Conservation (phyloP, 768 basidiomycete species). For the Tremella mesenterica region DNA sequence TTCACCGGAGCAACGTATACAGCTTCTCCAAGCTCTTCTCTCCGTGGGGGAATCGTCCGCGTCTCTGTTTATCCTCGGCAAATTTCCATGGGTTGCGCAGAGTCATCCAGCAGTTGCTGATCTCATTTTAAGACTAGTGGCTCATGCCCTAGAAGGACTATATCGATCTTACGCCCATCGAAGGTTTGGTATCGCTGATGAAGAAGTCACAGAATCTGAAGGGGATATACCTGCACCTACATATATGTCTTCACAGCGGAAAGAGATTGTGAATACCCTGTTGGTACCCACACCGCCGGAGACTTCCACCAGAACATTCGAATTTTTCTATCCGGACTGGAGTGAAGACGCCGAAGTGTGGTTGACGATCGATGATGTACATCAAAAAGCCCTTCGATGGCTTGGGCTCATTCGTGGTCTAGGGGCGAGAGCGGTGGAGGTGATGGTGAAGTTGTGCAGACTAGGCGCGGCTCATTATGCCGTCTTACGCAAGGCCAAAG, state of each 20-base stretch:
- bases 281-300: constrained; percentile 72
- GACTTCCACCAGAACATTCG: constrained; percentile 64
- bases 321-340: constrained; percentile 90
- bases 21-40: constrained; percentile 68
- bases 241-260: neutral
- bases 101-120: constrained; percentile 77
- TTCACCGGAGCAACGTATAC: constrained; percentile 61
- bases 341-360: constrained; percentile 60
- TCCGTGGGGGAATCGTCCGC: constrained; percentile 74
- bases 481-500: constrained; percentile 25
- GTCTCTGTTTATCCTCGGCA: constrained; percentile 66
- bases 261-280: constrained; percentile 60
- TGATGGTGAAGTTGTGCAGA: constrained; percentile 70
- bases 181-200: neutral
- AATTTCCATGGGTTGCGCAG: constrained; percentile 76
- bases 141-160: constrained; percentile 59
- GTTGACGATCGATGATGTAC: constrained; percentile 58
- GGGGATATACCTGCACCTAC: constrained; percentile 9
- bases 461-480: constrained; percentile 52
- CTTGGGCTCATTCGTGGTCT: constrained; percentile 72
- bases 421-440: constrained; percentile 65
- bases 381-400: constrained; percentile 67
- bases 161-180: constrained; percentile 47
- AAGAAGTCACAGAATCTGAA: constrained; percentile 9
- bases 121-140: constrained; percentile 66